phyloP scores from a whole-genome alignment of 306 rosid genomes.

The Prunus fruticosa region DNA sequence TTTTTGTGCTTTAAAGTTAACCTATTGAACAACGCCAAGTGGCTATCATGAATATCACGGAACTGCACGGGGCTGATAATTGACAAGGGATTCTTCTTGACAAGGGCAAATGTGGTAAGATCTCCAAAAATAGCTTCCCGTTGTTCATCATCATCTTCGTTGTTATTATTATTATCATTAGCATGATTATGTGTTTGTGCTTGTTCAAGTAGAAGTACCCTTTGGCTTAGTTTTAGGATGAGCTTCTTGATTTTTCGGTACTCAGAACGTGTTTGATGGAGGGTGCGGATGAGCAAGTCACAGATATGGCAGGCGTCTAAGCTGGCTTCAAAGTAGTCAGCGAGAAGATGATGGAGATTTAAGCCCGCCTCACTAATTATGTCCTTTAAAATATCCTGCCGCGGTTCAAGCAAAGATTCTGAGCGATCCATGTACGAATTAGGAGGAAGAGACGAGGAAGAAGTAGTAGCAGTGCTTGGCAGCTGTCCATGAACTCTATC shows the following conservation, averaged over 20 bases:
- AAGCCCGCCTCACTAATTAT: conserved; percentile 19
- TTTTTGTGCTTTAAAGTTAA: conserved; percentile 35
- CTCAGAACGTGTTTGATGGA: conserved; percentile 43
- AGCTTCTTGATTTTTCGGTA: conserved; percentile 38
- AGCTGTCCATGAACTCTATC: conserved; percentile 33
- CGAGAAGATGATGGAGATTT: conserved; percentile 53
- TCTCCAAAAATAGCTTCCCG: conserved; percentile 41
- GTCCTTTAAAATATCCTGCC: conserved; percentile 50
- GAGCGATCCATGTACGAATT: conserved; percentile 19
- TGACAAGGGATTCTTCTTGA: conserved; percentile 56
- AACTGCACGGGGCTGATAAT: conserved; percentile 26
- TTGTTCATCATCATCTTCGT: not conserved
- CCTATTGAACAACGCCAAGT: conserved; percentile 30
- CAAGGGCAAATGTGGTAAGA: conserved; percentile 39
- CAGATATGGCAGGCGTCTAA: conserved; percentile 60
- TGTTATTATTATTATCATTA: not conserved
- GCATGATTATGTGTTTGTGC: too few species aligned
- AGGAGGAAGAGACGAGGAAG: conserved; percentile 12
- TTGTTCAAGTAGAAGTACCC: conserved; percentile 1
- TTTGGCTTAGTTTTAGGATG: conserved; percentile 30
- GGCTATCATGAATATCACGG: conserved; percentile 37
- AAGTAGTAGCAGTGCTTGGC: not conserved
- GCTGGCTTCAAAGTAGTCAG: conserved; percentile 74
- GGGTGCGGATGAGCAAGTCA: conserved; percentile 54
- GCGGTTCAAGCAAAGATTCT: conserved; percentile 57